phyloP scores from a whole-genome alignment of 2,329 filamentous ascomycete genomes.

The Ophiobolus disseminans region DNA sequence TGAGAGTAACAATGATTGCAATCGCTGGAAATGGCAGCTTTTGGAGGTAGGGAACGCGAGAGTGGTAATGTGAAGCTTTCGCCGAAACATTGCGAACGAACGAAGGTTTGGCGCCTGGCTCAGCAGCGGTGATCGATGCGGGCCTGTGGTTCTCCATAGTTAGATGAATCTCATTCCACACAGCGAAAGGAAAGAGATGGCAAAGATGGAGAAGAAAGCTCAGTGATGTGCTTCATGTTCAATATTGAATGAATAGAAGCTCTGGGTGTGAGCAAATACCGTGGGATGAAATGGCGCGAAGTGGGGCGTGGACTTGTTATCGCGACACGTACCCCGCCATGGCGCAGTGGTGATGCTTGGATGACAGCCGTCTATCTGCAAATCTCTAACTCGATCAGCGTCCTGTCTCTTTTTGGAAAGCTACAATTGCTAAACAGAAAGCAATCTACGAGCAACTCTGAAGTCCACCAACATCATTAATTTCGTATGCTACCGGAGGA shows the following conservation, averaged over 20 bases:
- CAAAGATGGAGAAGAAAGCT: neutral
- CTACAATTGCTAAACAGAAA: too few species aligned
- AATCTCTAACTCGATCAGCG: too few species aligned
- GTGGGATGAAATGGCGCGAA: conserved; percentile 23
- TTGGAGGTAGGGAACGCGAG: conserved; percentile 61
- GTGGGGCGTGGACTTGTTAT: conserved; percentile 27
- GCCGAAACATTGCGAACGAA: conserved; percentile 31
- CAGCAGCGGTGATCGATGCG: conserved; percentile 12
- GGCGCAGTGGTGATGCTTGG: conserved; percentile 17
- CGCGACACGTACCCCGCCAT: conserved; percentile 22
- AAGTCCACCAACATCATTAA: neutral
- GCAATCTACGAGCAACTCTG: neutral
- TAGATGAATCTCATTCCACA: neutral
- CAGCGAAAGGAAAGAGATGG: neutral
- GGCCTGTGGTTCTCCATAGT: conserved; percentile 21
- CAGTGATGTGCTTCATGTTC: too few species aligned
- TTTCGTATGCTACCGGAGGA: too few species aligned
- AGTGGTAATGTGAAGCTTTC: conserved; percentile 57
- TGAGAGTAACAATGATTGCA: conserved; percentile 63
- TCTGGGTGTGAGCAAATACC: conserved; percentile 8
- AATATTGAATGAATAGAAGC: neutral
- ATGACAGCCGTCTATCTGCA: conserved; percentile 5
- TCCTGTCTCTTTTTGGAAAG: too few species aligned
- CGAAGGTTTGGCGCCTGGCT: conserved; percentile 24
- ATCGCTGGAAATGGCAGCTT: conserved; percentile 64